Evolutionary conservation across 495 filamentous ascomycete genomes (phyloP), one percentile per base, ranked within the genome.

Genomic region (Penicillium bovifimosum): DNA sequence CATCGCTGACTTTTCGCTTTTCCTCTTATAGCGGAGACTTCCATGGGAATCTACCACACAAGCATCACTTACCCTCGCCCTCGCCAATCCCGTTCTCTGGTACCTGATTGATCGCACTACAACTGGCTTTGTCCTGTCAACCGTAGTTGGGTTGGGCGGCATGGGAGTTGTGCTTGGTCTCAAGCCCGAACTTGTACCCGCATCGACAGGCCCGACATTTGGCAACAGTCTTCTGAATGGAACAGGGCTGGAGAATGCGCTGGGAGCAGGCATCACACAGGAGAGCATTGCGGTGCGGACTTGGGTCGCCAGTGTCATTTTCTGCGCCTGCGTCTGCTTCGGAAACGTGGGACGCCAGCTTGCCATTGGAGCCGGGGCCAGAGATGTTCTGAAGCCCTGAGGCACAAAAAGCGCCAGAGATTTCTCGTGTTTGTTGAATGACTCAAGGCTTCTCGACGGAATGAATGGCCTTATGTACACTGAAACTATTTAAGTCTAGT

Each of bases 31-130:
- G 86, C 83, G 93, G 42, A 85, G 83, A 65, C 81, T 95, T 17
- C 88, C 89, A 10, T 98, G 93, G 93, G 77, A 91, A 63, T 96
- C 93, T 27, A 95, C 89, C 5, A 83, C 95, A 7, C 93, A 98
- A 69, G 85, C 91, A 41, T 96, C 93, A 3, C 63, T 96, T 5
- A 95, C 91, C 1, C 84, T 98, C 8, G 88, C 91, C 3, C 84
- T 97, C 47, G 90, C 85, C 5, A 98, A 97, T 62, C 91, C 93
- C 3, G 88, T 92, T 18, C 75, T 98, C 20, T 98, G 93, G 93
- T 97, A 95, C 65, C 75, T 97, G 20, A 84, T 98, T 61, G 93
- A 98, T 73, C 87, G 92, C 38, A 90, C 90, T 20, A 84, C 81
- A 59, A 79, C 88, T 11, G 93, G 93, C 14, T 90, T 96, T 64